These are phyloP conservation scores for Rutstroemia sp. DNA, from an alignment of 2,329 filamentous ascomycete genomes.

Conservation along the genomic window DNA sequence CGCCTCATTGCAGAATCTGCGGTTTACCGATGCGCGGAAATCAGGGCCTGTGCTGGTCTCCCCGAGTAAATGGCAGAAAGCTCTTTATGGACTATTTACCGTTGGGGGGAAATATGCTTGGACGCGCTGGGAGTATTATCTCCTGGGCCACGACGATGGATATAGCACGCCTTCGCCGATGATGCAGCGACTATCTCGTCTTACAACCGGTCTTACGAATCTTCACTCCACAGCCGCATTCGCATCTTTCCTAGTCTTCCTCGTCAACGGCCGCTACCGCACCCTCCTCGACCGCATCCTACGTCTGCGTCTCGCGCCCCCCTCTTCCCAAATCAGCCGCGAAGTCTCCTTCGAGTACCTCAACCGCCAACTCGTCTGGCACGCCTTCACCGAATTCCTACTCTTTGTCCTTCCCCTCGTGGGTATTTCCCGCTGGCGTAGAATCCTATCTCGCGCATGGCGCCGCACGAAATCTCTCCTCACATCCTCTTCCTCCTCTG, in stretches of 20 bases:
- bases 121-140: constrained; percentile 85
- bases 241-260: constrained; percentile 80
- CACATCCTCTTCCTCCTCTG: constrained; percentile 2
- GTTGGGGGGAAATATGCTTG: constrained; percentile 85
- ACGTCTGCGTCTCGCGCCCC: constrained; percentile 76
- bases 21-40: constrained; percentile 76
- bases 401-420: constrained; percentile 95
- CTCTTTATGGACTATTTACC: constrained; percentile 74
- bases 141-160: constrained; percentile 69
- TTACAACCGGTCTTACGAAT: constrained; percentile 64
- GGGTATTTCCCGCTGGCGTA: constrained; percentile 84
- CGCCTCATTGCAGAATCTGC: constrained; percentile 83
- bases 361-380: constrained; percentile 96
- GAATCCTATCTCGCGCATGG: constrained; percentile 85
- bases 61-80: constrained; percentile 78
- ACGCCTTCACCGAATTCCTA: constrained; percentile 99
- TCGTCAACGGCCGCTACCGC: constrained; percentile 84
- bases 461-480: constrained; percentile 57
- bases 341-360: constrained; percentile 97
- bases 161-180: constrained; percentile 53
- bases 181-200: constrained; percentile 51
- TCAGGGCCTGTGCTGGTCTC: constrained; percentile 53
- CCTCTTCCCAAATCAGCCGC: constrained; percentile 75
- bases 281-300: constrained; percentile 83
- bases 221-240: constrained; percentile 77